Conservation (phyloP, 768 basidiomycete species). For the Calocera cornea region DNA sequence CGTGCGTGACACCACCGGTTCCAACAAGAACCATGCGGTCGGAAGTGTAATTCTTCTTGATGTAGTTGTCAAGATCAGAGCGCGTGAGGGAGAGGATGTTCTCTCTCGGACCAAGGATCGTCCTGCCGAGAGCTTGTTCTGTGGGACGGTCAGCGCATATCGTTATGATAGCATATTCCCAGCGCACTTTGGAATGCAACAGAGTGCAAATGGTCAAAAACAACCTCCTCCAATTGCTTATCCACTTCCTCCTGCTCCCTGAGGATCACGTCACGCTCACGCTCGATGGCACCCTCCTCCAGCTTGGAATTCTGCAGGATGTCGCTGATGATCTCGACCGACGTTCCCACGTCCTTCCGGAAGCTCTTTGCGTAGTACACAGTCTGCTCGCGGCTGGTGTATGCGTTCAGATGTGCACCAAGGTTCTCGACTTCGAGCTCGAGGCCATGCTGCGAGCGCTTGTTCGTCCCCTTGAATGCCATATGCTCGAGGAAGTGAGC, state of each 20-base stretch:
- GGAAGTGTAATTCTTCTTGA: constrained; percentile 94
- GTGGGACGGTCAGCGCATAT: constrained; percentile 9
- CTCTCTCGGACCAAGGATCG: constrained; percentile 89
- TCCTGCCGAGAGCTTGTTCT: constrained; percentile 92
- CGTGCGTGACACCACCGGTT: constrained; percentile 87
- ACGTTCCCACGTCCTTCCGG: constrained; percentile 78
- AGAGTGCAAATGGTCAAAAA: constrained; percentile 94
- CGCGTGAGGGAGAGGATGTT: constrained; percentile 94
- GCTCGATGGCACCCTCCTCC: constrained; percentile 72
- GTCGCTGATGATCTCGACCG: constrained; percentile 95
- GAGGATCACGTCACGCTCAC: constrained; percentile 91
- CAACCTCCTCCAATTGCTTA: constrained; percentile 95
- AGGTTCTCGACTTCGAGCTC: constrained; percentile 97
- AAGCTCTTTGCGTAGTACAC: constrained; percentile 99
- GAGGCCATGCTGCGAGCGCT: constrained; percentile 73
- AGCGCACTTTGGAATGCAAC: constrained; percentile 87
- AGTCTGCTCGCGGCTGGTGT: constrained; percentile 97
- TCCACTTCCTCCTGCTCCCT: constrained; percentile 98
- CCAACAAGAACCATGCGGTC: constrained; percentile 99
- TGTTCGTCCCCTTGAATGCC: constrained; percentile 93
- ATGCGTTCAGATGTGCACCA: constrained; percentile 93
- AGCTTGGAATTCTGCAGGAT: constrained; percentile 96
- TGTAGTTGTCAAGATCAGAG: constrained; percentile 77
- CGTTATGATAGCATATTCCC: neutral
- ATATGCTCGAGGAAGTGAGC: constrained; percentile 99